Evolutionary conservation across 495 filamentous ascomycete genomes (phyloP), one percentile per base, ranked within the genome.

Genomic region (Tuber magnatum): DNA sequence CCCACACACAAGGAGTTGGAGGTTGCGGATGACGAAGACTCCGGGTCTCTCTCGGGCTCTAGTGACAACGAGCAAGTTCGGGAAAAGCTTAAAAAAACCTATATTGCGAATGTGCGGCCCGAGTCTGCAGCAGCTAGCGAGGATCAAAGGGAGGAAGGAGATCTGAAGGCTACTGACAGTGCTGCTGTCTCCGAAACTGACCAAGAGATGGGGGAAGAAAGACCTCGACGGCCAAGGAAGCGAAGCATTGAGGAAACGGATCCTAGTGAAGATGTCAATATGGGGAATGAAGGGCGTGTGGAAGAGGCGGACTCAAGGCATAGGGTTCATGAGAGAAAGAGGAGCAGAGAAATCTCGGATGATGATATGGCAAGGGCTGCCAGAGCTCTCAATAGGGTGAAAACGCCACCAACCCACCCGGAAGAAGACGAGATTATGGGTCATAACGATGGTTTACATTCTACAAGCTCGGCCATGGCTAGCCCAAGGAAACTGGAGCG

Each of bases 1-100:
- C 56, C 56, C 56, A 35, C 28, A 65, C 56, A 18, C 14, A 65
- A 35, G 28, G 56, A 35, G 32, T 18, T 28, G 56, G 56, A 65
- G 35, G 28, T 10, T 65, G 56, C 56, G 56, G 56, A 65, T 65
- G 56, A 65, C 0, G 56, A 35, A 35, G 56, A 65, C 32, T 65
- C 56, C 4, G 56, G 56, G 56, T 65, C 56, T 16, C 56, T 65
- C 28, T 65, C 56, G 16, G 56, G 56, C 5, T 65, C 56, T 65
- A 65, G 56, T 65, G 56, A 82, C 70, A 82, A 82, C 72, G 81
- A 82, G 46, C 73, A 68, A 72, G 81, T 82, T 28, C 77, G 81
- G 44, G 81, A 82, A 68, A 82, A 82, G 71, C 78, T 82, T 32
- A 82, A 82, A 51, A 82, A 82, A 72, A 82, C 81, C 14, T 83